phyloP scores from a whole-genome alignment of 1,284 basidiomycete species.

The Cryptococcus sp. region DNA sequence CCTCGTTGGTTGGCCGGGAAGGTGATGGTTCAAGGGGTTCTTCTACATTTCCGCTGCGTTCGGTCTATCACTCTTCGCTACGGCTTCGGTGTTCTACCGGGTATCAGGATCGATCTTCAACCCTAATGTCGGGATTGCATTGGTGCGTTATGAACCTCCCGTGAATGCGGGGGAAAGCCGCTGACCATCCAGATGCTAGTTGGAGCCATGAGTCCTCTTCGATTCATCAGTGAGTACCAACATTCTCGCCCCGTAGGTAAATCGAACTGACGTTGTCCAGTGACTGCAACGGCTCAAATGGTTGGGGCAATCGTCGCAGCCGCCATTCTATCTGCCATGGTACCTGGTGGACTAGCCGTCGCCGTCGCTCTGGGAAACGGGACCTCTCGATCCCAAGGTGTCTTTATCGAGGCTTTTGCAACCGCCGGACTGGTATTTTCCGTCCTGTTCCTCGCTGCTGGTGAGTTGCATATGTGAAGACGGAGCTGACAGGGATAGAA shows the following conservation, averaged over 20 bases:
- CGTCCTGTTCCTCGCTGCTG: slow-evolving; percentile 55
- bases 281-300: slow-evolving; percentile 59
- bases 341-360: slow-evolving; percentile 57
- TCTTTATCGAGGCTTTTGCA: slow-evolving; percentile 70
- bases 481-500: too few species aligned
- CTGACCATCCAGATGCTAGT: slow-evolving; percentile 45
- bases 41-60: slow-evolving; percentile 60
- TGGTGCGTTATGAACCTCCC: slow-evolving; percentile 29
- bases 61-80: slow-evolving; percentile 62
- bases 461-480: slow-evolving; percentile 26
- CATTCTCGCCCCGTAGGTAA: neutral
- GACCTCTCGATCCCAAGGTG: slow-evolving; percentile 43
- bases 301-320: slow-evolving; percentile 42
- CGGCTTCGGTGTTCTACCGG: slow-evolving; percentile 68
- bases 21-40: too few species aligned
- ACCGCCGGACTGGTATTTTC: slow-evolving; percentile 54
- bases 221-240: slow-evolving; percentile 49
- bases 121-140: slow-evolving; percentile 60
- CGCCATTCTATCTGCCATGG: slow-evolving; percentile 57
- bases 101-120: slow-evolving; percentile 66
- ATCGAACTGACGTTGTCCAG: slow-evolving; percentile 4
- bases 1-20: too few species aligned
- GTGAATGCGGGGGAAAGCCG: too few species aligned
- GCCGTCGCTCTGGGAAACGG: slow-evolving; percentile 49
- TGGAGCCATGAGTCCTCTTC: slow-evolving; percentile 57